phyloP scores from a whole-genome alignment of 2,329 filamentous ascomycete species.

The Epichloe gansuensis region DNA sequence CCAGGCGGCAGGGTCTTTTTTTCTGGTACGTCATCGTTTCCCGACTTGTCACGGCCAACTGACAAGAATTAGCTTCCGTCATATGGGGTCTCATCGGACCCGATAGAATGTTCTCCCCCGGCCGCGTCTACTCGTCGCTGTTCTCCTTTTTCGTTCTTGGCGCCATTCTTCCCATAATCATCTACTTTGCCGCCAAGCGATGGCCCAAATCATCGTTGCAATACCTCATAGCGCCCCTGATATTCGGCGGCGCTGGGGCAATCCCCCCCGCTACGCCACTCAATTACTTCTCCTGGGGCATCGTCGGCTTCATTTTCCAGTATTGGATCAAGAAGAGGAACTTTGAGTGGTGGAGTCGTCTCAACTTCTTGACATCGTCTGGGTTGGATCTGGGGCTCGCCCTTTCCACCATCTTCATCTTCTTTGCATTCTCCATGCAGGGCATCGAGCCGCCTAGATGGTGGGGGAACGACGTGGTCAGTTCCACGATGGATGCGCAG shows the following conservation, averaged over 20 bases:
- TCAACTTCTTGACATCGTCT: constrained; percentile 61
- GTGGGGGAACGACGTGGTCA: constrained; percentile 54
- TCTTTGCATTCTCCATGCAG: constrained; percentile 55
- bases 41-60: background rate
- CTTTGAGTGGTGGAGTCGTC: constrained; percentile 59
- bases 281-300: constrained; percentile 62
- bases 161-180: constrained; percentile 35
- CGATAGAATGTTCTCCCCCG: constrained; percentile 48
- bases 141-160: constrained; percentile 48
- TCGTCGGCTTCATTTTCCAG: constrained; percentile 60
- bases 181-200: constrained; percentile 36
- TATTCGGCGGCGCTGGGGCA: constrained; percentile 44
- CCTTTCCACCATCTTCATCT: constrained; percentile 53
- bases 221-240: constrained; percentile 47
- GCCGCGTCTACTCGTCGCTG: constrained; percentile 47
- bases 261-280: constrained; percentile 58
- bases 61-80: constrained; percentile 35
- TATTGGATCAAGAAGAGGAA: constrained; percentile 49
- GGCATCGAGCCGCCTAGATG: constrained; percentile 49
- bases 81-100: constrained; percentile 58
- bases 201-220: constrained; percentile 37
- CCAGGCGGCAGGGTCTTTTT: constrained; percentile 53
- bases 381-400: constrained; percentile 58
- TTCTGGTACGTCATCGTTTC: constrained; percentile 28
- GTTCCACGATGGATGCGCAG: constrained; percentile 47